phyloP scores from a whole-genome alignment of 2,329 filamentous ascomycete species.

The Erysiphe pulchra region DNA sequence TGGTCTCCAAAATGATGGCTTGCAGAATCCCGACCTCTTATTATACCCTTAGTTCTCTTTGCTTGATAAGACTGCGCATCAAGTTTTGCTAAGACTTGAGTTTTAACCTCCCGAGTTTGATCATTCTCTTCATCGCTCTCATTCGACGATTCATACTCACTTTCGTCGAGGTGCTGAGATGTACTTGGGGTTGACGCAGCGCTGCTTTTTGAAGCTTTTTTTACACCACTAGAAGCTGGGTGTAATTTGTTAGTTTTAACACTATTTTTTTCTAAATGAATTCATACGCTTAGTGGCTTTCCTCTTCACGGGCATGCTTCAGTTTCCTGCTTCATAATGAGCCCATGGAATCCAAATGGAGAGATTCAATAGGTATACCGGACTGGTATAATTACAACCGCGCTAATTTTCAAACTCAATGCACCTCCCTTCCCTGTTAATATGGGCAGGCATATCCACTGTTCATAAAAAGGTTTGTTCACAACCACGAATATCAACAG shows the following conservation, averaged over 20 bases:
- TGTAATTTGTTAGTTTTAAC: constrained; percentile 13
- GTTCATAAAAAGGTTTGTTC: no score
- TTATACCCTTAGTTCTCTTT: constrained; percentile 2
- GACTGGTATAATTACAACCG: no score
- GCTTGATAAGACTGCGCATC: constrained; percentile 15
- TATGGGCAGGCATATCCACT: no score
- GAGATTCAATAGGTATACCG: no score
- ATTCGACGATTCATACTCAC: constrained; percentile 21
- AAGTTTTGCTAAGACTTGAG: constrained; percentile 21
- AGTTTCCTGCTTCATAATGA: background rate
- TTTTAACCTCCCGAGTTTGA: constrained; percentile 28
- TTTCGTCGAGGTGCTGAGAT: constrained; percentile 29
- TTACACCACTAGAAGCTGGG: constrained; percentile 19
- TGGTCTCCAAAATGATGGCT: constrained; percentile 13
- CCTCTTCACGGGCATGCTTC: constrained; percentile 41
- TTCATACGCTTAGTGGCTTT: constrained; percentile 31
- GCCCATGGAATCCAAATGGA: no score
- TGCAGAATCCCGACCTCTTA: constrained; percentile 10
- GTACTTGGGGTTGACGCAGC: constrained; percentile 33
- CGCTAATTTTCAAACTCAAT: no score
- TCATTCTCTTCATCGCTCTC: constrained; percentile 24
- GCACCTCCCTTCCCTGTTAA: no score
- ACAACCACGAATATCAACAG: no score
- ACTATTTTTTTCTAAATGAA: constrained; percentile 3
- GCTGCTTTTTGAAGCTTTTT: constrained; percentile 30